These are phyloP conservation scores for Alternaria sp. DNA, from an alignment of 2,329 filamentous ascomycete species.

Conservation along the genomic window DNA sequence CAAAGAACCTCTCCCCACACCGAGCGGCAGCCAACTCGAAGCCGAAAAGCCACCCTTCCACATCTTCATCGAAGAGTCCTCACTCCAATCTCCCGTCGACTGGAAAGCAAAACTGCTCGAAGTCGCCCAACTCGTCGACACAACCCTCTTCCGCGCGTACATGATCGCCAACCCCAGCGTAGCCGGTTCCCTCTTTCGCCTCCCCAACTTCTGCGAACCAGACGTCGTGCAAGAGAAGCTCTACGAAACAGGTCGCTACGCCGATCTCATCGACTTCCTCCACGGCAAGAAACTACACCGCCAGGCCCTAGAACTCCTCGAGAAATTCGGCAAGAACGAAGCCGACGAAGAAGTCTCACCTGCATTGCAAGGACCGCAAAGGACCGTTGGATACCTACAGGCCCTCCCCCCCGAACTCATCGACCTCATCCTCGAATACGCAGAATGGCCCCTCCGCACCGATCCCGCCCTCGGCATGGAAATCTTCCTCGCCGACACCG, in stretches of 20 bases:
- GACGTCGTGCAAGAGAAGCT: conserved; percentile 93
- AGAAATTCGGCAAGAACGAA: conserved; percentile 73
- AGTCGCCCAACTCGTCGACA: conserved; percentile 87
- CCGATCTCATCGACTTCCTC: conserved; percentile 95
- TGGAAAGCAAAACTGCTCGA: conserved; percentile 74
- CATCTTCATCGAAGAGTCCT: conserved; percentile 47
- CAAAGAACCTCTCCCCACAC: conserved; percentile 62
- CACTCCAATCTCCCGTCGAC: conserved; percentile 52
- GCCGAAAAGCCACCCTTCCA: conserved; percentile 52
- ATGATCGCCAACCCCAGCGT: conserved; percentile 90
- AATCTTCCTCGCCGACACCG: conserved; percentile 88
- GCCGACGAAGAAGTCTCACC: conserved; percentile 55
- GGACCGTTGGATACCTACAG: conserved; percentile 90
- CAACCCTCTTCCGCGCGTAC: conserved; percentile 89
- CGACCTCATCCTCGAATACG: conserved; percentile 89
- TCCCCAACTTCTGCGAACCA: conserved; percentile 96
- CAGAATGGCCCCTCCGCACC: conserved; percentile 80
- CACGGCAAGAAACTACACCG: conserved; percentile 93
- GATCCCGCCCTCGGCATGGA: conserved; percentile 84
- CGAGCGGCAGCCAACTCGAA: conserved; percentile 47
- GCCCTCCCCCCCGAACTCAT: conserved; percentile 85
- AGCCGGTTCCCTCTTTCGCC: conserved; percentile 87
- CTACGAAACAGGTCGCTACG: conserved; percentile 86
- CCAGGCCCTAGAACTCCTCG: conserved; percentile 81
- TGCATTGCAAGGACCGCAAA: conserved; percentile 76